phyloP scores from a whole-genome alignment of 495 filamentous ascomycete species.

The Neurospora discreta region DNA sequence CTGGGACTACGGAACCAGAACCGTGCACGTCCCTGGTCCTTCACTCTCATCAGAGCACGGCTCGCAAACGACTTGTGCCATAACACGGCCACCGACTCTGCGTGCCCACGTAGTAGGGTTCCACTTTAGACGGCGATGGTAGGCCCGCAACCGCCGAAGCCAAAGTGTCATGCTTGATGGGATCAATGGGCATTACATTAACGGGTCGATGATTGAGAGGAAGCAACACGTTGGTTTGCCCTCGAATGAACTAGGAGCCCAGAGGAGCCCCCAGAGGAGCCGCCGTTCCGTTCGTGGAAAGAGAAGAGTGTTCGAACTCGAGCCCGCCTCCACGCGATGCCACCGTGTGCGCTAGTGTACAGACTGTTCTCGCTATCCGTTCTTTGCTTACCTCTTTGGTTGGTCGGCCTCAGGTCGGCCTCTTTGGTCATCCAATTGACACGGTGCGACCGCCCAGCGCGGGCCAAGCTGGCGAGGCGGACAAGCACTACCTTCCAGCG shows the following conservation, averaged over 20 bases:
- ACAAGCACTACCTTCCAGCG: neutral
- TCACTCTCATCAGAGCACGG: neutral
- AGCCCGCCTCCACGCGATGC: constrained; percentile 5
- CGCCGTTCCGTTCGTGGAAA: neutral
- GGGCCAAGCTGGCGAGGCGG: neutral
- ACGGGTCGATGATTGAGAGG: neutral
- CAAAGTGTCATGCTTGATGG: neutral
- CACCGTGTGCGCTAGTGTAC: constrained; percentile 9
- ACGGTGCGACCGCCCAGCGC: constrained; percentile 9
- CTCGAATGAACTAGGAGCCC: neutral
- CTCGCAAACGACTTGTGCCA: neutral
- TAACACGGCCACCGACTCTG: neutral
- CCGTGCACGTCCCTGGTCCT: neutral
- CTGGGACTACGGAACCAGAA: neutral
- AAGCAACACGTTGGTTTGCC: neutral
- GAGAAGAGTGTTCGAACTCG: constrained; percentile 7
- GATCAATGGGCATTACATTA: neutral
- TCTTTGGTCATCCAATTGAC: constrained; percentile 11
- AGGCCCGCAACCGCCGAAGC: neutral
- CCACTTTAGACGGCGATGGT: neutral
- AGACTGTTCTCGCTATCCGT: constrained; percentile 2
- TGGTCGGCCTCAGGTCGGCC: constrained; percentile 11
- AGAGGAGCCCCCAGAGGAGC: neutral
- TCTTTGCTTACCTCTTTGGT: neutral
- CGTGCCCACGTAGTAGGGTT: neutral